A percentile compares a stretch with the other conserved stretches of the same genome.
Conservation (phyloP, 1,284 basidiomycete species). For the Ceraceosorus bombacis region DNA sequence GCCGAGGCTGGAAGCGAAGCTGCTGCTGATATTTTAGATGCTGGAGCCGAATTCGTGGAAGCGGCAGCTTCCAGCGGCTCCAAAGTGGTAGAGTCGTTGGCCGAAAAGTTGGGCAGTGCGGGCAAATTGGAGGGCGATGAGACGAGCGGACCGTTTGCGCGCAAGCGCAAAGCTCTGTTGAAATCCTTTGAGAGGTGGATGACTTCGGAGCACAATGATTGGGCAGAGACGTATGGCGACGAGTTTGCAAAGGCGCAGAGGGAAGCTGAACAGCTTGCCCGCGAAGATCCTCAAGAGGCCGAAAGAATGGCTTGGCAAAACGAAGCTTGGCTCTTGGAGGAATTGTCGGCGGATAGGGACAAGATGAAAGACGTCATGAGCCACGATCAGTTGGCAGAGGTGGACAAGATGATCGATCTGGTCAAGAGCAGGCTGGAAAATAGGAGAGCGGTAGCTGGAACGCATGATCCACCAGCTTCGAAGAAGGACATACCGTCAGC, state of each 20-base stretch:
- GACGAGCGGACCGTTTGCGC: constrained; percentile 4
- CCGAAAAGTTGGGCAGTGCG: constrained; percentile 1
- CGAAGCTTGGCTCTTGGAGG: constrained; percentile 32
- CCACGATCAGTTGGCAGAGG: constrained; percentile 3
- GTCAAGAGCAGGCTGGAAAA: constrained; percentile 5
- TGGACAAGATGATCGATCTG: constrained; percentile 10
- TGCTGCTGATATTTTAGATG: no score
- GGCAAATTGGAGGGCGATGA: not conserved
- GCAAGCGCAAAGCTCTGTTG: constrained; percentile 23
- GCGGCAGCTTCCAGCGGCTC: no score
- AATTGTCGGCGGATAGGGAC: constrained; percentile 29
- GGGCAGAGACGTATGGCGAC: constrained; percentile 22
- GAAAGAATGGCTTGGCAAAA: constrained; percentile 28
- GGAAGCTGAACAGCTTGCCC: constrained; percentile 24
- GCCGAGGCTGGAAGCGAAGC: no score
- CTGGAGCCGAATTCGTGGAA: no score
- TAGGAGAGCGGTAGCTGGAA: not conserved
- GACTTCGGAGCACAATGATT: constrained; percentile 31
- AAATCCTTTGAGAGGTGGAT: constrained; percentile 31
- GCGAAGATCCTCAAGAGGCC: constrained; percentile 25
- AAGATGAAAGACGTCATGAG: constrained; percentile 25
- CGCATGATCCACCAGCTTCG: no score
- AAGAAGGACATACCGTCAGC: no score
- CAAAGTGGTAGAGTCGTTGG: not conserved
- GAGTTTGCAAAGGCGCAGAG: constrained; percentile 27